Conservation (phyloP, 129 eudicot genomes). For the Helianthus tuberosus region DNA sequence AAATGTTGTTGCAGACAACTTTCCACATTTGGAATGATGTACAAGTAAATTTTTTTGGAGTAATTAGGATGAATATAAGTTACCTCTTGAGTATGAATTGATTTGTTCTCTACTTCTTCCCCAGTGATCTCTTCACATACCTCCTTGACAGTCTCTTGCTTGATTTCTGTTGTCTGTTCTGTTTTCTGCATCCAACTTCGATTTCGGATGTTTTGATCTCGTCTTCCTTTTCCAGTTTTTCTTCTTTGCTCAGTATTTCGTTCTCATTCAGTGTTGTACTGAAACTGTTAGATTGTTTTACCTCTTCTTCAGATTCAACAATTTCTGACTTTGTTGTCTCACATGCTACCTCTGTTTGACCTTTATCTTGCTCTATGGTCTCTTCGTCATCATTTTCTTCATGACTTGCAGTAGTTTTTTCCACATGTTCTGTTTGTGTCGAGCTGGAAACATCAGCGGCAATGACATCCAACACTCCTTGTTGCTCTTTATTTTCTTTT, state of each 20-base stretch:
- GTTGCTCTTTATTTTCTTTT: constrained; percentile 18
- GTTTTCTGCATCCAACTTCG: constrained; percentile 18
- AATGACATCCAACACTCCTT: not conserved
- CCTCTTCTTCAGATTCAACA: constrained; percentile 20
- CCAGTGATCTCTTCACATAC: constrained; percentile 16
- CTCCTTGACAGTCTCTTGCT: constrained; percentile 21
- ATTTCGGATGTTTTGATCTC: constrained; percentile 1
- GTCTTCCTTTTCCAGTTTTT: constrained; percentile 1
- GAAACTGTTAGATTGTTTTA: not conserved
- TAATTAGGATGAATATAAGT: constrained; percentile 9
- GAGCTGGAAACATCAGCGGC: constrained; percentile 20
- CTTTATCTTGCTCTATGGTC: constrained; percentile 16
- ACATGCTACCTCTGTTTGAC: constrained; percentile 16
- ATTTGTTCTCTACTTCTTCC: not conserved
- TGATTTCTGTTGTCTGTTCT: constrained; percentile 11
- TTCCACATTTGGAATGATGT: too few species aligned
- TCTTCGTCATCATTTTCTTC: constrained; percentile 13
- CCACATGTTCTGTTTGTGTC: constrained; percentile 1
- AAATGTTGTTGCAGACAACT: too few species aligned
- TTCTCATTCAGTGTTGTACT: not conserved
- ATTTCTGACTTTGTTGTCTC: constrained; percentile 22
- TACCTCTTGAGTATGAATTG: constrained; percentile 33
- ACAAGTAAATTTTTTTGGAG: constrained; percentile 15
- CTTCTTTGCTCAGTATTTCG: constrained; percentile 1
- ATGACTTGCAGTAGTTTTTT: not conserved